A percentile compares a stretch with the other conserved stretches of the same genome.
Evolutionary conservation across 371 early-diverging fungal species (phyloP).

Genomic region (Syncephalis fuscata): DNA sequence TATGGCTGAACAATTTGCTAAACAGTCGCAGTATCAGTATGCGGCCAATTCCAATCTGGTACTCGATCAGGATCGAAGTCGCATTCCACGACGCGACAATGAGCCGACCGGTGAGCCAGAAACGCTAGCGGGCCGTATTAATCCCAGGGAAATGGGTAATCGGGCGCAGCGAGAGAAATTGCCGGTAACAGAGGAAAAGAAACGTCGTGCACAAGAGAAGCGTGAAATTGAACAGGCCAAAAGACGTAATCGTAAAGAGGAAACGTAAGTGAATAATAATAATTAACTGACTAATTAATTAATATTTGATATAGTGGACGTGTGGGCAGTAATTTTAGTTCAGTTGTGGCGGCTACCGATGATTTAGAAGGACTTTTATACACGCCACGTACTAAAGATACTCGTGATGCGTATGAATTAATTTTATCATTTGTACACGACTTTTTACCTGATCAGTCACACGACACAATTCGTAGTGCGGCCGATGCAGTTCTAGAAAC

Average conservation of each 20-base stretch:
- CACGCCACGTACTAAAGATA: constrained; percentile 84
- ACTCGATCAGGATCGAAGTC: constrained; percentile 71
- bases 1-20: constrained; percentile 65
- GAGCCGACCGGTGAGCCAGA: constrained; percentile 96
- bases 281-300: not conserved
- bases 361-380: constrained; percentile 77
- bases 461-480: constrained; percentile 79
- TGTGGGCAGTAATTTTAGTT: constrained; percentile 52
- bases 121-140: constrained; percentile 71
- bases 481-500: constrained; percentile 71
- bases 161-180: constrained; percentile 51
- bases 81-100: constrained; percentile 67
- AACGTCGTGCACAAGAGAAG: constrained; percentile 29
- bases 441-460: constrained; percentile 75
- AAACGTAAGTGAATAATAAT: constrained; percentile 12
- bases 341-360: constrained; percentile 80
- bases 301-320: constrained; percentile 10
- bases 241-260: constrained; percentile 33
- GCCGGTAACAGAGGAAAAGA: constrained; percentile 44
- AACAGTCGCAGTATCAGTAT: constrained; percentile 71
- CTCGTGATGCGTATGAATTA: constrained; percentile 78
- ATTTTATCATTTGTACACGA: constrained; percentile 66
- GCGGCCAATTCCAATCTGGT: constrained; percentile 90
- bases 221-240: constrained; percentile 27
- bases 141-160: constrained; percentile 73